Evolutionary conservation across 257 asterid genomes (phyloP).

Genomic region (Handroanthus guayacan): DNA sequence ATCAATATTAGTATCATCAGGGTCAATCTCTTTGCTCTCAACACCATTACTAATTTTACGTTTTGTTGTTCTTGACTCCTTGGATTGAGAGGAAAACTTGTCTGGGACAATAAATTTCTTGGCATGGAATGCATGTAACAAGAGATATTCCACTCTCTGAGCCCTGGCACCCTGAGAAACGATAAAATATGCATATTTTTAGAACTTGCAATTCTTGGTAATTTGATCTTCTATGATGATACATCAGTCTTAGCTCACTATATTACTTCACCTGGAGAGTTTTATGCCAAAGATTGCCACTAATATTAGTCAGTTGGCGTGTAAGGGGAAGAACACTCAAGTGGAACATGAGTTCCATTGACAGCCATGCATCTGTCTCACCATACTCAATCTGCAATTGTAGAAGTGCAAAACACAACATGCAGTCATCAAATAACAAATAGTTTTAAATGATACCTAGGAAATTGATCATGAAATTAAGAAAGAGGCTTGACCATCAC

Average conservation of each 20-base stretch:
- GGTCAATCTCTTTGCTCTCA: conserved; percentile 63
- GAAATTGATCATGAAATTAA: not conserved
- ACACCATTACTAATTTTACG: conserved; percentile 61
- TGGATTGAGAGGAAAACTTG: conserved; percentile 66
- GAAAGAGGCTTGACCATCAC: conserved; percentile 14
- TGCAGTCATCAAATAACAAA: conserved; percentile 27
- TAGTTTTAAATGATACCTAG: conserved; percentile 11
- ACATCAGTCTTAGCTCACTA: conserved; percentile 33
- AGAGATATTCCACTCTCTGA: conserved; percentile 94
- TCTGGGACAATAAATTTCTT: conserved; percentile 94
- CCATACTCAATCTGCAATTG: conserved; percentile 82
- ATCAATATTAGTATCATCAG: conserved; percentile 56
- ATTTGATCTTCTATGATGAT: conserved; percentile 15
- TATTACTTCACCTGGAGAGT: conserved; percentile 78
- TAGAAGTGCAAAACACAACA: conserved; percentile 32
- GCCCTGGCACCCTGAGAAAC: conserved; percentile 95
- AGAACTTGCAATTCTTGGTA: conserved; percentile 23
- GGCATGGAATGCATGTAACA: conserved; percentile 92
- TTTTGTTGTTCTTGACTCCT: conserved; percentile 63
- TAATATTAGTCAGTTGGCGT: conserved; percentile 87
- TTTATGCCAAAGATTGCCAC: conserved; percentile 98
- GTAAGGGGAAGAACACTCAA: conserved; percentile 95
- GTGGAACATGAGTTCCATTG: conserved; percentile 99
- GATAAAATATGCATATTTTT: conserved; percentile 31
- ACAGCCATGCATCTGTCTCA: conserved; percentile 97